Conservation (phyloP, 371 early-diverging fungal genomes). For the Quaeritorhiza haematococci region DNA sequence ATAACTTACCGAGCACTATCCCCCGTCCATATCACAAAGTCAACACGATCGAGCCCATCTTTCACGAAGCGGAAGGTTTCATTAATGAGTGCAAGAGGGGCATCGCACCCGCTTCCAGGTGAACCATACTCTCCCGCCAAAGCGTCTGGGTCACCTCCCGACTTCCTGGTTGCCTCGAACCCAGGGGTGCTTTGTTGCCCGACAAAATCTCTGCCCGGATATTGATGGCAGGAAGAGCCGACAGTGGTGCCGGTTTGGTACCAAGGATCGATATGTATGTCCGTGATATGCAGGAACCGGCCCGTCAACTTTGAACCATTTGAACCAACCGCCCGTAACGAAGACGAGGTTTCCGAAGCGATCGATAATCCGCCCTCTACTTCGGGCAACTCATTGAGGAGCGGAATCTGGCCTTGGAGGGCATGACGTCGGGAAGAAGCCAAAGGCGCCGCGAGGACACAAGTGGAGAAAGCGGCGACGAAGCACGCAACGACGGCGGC, state of each 20-base stretch:
- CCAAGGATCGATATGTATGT: slow-evolving; percentile 21
- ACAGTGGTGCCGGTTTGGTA: not conserved
- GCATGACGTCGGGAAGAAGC: too few species aligned
- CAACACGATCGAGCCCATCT: slow-evolving; percentile 15
- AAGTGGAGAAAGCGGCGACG: too few species aligned
- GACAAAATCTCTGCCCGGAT: slow-evolving; percentile 1
- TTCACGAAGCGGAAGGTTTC: slow-evolving; percentile 25
- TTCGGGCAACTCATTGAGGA: too few species aligned
- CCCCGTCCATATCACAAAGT: slow-evolving; percentile 34
- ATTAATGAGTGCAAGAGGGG: slow-evolving; percentile 26
- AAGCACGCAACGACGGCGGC: too few species aligned
- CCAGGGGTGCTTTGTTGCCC: not conserved
- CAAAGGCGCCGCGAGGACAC: too few species aligned
- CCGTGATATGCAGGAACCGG: slow-evolving; percentile 25
- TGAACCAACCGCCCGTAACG: too few species aligned
- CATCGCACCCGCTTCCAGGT: slow-evolving; percentile 27
- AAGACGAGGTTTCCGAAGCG: too few species aligned
- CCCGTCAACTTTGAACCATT: too few species aligned
- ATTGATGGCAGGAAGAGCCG: not conserved
- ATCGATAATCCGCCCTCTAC: too few species aligned
- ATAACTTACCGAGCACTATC: slow-evolving; percentile 22
- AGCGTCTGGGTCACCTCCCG: not conserved
- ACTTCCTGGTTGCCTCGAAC: not conserved
- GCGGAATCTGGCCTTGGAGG: too few species aligned
- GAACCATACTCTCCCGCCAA: slow-evolving; percentile 23